Conservation (phyloP, 306 rosid species). For the Acmispon strigosus region DNA sequence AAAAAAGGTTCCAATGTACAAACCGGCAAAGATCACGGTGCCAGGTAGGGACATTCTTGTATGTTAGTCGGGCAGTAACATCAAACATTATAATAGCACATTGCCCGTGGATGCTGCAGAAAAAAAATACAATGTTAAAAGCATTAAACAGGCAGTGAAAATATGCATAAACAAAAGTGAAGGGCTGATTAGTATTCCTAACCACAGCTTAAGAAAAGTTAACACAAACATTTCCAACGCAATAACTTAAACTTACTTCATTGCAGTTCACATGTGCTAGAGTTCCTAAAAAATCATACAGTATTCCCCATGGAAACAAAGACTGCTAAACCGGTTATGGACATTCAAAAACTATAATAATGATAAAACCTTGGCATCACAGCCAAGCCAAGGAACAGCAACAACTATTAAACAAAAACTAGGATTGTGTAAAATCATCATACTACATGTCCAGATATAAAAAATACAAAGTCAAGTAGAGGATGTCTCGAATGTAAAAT, state of each 20-base stretch:
- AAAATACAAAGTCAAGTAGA: too few relatives aligned
- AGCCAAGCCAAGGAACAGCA: neutral
- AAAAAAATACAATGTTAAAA: neutral
- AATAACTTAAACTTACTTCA: neutral
- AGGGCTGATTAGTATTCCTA: too few relatives aligned
- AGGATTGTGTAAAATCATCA: too few relatives aligned
- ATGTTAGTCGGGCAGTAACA: conserved; percentile 66
- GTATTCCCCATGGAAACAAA: neutral
- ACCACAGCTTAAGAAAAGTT: neutral
- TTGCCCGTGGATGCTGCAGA: conserved; percentile 69
- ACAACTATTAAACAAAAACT: neutral
- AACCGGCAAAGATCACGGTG: conserved; percentile 76
- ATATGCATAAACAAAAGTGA: neutral
- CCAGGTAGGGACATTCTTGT: conserved; percentile 81
- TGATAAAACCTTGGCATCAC: neutral
- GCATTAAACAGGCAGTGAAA: neutral
- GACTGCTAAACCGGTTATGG: neutral
- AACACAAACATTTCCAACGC: neutral
- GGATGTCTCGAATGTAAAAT: neutral
- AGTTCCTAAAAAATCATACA: neutral
- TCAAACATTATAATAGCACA: conserved; percentile 82
- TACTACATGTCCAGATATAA: too few relatives aligned
- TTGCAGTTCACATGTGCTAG: neutral
- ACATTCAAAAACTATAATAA: neutral
- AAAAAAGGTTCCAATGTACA: neutral